Evolutionary conservation across 2,329 filamentous ascomycete genomes (phyloP).

Genomic region (Chlorencoelia australis): DNA sequence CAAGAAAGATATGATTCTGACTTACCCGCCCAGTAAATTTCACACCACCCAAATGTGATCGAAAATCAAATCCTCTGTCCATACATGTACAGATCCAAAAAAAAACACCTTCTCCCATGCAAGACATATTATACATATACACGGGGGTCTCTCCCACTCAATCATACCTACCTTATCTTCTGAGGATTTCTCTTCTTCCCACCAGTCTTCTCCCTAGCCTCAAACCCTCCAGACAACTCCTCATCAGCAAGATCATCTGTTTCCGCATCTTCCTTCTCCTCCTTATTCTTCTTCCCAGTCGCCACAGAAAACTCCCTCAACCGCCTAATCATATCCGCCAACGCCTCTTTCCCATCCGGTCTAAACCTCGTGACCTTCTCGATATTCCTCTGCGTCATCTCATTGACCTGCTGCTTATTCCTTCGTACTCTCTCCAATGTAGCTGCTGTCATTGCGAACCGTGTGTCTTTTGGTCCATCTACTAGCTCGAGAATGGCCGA

Average conservation of each 20-base stretch:
- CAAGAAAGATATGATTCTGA: too few species aligned
- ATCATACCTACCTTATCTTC: conserved; percentile 6
- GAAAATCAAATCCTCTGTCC: too few species aligned
- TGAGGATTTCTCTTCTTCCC: conserved; percentile 3
- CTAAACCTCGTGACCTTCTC: conserved; percentile 74
- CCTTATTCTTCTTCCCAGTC: conserved; percentile 20
- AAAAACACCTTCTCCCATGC: conserved; percentile 6
- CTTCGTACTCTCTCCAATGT: conserved; percentile 58
- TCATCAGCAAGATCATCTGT: too few species aligned
- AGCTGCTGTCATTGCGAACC: conserved; percentile 87
- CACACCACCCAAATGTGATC: too few species aligned
- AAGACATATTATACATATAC: conserved; percentile 6
- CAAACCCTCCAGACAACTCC: conserved; percentile 10
- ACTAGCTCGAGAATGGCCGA: conserved; percentile 91
- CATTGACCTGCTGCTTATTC: conserved; percentile 48
- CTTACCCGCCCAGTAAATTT: too few species aligned
- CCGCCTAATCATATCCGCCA: conserved; percentile 54
- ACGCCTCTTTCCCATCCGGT: conserved; percentile 50
- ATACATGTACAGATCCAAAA: too few species aligned
- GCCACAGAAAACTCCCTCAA: conserved; percentile 29
- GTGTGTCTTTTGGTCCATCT: conserved; percentile 86
- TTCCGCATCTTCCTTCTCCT: conserved; percentile 20
- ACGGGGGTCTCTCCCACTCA: not conserved
- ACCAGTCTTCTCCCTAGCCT: conserved; percentile 2
- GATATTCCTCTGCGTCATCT: conserved; percentile 69